Conservation (phyloP, 371 early-diverging fungal species). For the Fennellomyces sp. region DNA sequence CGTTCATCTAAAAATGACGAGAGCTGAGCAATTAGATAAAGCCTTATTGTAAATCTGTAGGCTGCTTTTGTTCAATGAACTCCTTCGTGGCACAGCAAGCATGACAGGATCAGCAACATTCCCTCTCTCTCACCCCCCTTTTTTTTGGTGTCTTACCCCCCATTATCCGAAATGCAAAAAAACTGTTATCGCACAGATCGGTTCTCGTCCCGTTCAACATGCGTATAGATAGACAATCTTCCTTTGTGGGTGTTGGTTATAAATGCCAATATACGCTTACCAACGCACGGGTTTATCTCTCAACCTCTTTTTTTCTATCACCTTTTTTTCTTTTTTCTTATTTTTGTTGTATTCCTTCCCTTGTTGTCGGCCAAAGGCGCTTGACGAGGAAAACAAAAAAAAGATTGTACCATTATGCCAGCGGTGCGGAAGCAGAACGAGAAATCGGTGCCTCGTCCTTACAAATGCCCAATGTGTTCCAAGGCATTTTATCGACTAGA, state of each 20-base stretch:
- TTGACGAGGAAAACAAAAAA: slow-evolving; percentile 3
- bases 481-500: slow-evolving; percentile 64
- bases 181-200: slow-evolving; percentile 14
- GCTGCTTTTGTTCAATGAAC: no score
- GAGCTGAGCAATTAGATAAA: no score
- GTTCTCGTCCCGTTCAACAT: slow-evolving; percentile 6
- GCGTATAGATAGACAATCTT: slow-evolving; percentile 16
- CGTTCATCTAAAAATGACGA: no score
- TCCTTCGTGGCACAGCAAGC: neutral
- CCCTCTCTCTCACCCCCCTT: neutral
- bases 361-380: neutral
- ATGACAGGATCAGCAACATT: neutral
- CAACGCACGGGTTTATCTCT: neutral
- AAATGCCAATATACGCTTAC: neutral
- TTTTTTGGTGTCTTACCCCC: neutral
- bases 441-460: slow-evolving; percentile 37
- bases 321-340: neutral
- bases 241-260: neutral
- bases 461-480: slow-evolving; percentile 55
- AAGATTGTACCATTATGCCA: slow-evolving; percentile 6
- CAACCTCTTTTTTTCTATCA: neutral
- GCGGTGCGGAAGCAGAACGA: neutral
- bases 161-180: slow-evolving; percentile 1
- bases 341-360: neutral
- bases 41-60: no score